Base-by-base conservation (phyloP, 805 yeast species). In the Wickerhamiella shivajii region DNA sequence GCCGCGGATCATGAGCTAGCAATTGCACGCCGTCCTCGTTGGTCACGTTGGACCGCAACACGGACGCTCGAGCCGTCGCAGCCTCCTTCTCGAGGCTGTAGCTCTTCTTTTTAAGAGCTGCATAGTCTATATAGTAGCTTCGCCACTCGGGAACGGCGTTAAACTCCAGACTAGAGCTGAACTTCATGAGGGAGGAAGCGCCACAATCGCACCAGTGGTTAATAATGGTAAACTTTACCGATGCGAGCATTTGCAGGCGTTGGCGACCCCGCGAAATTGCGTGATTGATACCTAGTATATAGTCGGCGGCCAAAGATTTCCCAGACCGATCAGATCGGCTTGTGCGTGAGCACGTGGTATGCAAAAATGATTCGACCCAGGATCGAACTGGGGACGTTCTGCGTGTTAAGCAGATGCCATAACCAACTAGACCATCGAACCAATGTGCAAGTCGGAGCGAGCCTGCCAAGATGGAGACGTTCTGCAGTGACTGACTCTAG, bases 321-420 rank as follows among this genome's bases (percentile, higher is more conserved):
- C n/a, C n/a, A n/a, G n/a, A n/a, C n/a, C n/a, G n/a, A n/a, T n/a
- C n/a, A n/a, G n/a, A n/a, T n/a, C n/a, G n/a, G n/a, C n/a, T n/a
- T n/a, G n/a, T n/a, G n/a, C n/a, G n/a, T n/a, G n/a, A n/a, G n/a
- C n/a, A n/a, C n/a, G n/a, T n/a, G n/a, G n/a, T n/a, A n/a, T n/a
- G n/a, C n/a, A 64, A 54, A 55, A 54, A 47, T 84, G 95, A 83
- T 77, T 81, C 75, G 78, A 84, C 96, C 96, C 96, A 85, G 96
- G 96, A 83, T 87, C 95, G 96, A 87, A 87, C 96, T 84, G 95
- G 96, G 95, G 96, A 87, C 96, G 84, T 80, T 80, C 90, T 84
- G 94, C 95, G 95, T 85, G 96, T 85, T 83, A 85, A 81, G 95
- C 95, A 84, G 90, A 80, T 79, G 95, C 93, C 95, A 85, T 85